Conservation (phyloP, 2,329 filamentous ascomycete species). For the Shiraia sp. region DNA sequence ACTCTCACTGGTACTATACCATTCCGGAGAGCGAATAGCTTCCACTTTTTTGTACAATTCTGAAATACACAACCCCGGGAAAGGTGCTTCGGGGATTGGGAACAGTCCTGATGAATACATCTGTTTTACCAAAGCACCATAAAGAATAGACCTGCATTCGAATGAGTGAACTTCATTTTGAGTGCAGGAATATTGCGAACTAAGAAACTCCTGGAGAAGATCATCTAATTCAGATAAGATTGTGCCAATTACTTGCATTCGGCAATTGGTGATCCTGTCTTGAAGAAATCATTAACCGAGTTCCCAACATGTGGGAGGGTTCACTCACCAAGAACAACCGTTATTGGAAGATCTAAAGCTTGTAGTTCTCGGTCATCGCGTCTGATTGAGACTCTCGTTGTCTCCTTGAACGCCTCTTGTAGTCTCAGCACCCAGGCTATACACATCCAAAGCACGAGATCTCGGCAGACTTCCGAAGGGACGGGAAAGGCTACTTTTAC, state of each 20-base stretch:
- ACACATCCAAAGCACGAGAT: conserved; percentile 28
- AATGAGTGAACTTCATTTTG: not conserved
- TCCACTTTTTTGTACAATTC: not conserved
- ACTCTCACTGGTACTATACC: not conserved
- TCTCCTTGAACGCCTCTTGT: conserved; percentile 7
- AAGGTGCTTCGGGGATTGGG: conserved; percentile 11
- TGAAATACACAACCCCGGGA: conserved; percentile 10
- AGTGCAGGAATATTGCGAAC: conserved; percentile 2
- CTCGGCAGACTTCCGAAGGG: conserved; percentile 13
- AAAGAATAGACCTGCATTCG: conserved; percentile 17
- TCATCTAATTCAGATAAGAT: conserved; percentile 6
- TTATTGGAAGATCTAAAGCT: conserved; percentile 11
- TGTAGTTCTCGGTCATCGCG: not conserved
- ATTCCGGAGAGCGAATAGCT: conserved; percentile 1
- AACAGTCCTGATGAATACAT: conserved; percentile 10
- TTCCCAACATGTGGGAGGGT: too few species aligned
- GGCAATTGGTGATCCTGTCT: conserved; percentile 9
- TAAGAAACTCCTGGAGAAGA: conserved; percentile 8
- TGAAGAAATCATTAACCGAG: not conserved
- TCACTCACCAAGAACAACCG: not conserved
- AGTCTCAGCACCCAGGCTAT: conserved; percentile 19
- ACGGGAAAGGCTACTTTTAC: conserved; percentile 4
- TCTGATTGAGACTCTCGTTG: conserved; percentile 12
- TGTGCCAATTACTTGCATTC: conserved; percentile 4
- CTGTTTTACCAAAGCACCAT: conserved; percentile 21